Percentiles rank a stretch among this genome's conserved stretches.
These are phyloP conservation scores for Erucastrum elatum DNA, from an alignment of 345 rosid species.

Conservation along the genomic window DNA sequence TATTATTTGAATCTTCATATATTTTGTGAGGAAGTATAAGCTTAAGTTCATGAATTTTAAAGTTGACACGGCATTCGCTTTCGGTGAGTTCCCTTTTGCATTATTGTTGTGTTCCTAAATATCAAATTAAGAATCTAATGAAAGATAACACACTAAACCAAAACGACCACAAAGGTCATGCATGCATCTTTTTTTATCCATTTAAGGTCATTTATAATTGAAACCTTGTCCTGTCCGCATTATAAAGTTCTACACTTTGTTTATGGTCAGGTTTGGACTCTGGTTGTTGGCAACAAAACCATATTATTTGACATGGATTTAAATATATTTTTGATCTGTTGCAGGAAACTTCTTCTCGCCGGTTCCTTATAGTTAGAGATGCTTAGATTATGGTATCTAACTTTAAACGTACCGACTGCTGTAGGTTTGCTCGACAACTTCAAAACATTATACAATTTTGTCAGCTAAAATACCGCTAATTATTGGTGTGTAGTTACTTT, in stretches of 20 bases:
- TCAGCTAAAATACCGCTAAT: conserved; percentile 22
- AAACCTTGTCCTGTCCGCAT: conserved; percentile 21
- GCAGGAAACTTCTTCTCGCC: conserved; percentile 12
- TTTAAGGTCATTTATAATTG: not conserved
- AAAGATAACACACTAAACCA: conserved; percentile 18
- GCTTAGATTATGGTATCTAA: not conserved
- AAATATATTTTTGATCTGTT: not conserved
- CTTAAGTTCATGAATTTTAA: conserved; percentile 2
- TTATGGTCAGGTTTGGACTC: not conserved
- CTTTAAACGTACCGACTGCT: conserved; percentile 11
- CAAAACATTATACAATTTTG: conserved; percentile 28
- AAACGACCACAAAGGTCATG: conserved; percentile 8
- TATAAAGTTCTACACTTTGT: not conserved
- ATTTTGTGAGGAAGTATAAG: not conserved
- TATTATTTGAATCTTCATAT: not conserved
- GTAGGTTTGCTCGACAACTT: conserved; percentile 20
- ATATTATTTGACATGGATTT: not conserved
- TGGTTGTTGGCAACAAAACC: conserved; percentile 2
- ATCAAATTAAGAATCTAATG: conserved; percentile 30
- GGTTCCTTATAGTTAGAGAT: not conserved
- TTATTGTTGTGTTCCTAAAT: conserved; percentile 8
- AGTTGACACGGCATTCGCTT: conserved; percentile 1
- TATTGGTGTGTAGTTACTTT: not conserved
- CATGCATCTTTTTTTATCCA: conserved; percentile 5
- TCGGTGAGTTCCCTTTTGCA: conserved; percentile 20